Conservation (phyloP, 176 grass and related monocot genomes). For the Rhynchospora pubera region DNA sequence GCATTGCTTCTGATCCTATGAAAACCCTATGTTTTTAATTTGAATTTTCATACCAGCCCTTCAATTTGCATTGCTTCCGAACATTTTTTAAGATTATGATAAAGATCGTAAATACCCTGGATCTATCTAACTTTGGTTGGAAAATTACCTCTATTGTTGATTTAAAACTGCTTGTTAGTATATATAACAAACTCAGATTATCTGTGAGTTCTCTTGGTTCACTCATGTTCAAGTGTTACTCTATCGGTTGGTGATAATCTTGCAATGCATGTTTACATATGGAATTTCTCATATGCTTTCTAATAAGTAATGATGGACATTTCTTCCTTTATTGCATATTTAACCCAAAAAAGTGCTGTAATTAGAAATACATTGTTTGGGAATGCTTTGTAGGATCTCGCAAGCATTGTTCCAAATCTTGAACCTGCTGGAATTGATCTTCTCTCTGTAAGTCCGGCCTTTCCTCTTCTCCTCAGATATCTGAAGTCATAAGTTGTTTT, state of each 20-base stretch:
- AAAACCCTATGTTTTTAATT: not conserved
- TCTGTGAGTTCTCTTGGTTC: not conserved
- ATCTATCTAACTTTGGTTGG: not conserved
- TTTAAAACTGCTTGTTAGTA: not conserved
- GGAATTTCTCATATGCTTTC: not conserved
- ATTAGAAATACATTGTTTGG: not conserved
- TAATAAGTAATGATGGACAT: not conserved
- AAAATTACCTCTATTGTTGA: not conserved
- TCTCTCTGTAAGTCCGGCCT: constrained; percentile 60
- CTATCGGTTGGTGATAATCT: not conserved
- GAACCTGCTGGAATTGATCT: constrained; percentile 70
- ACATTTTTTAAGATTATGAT: not conserved
- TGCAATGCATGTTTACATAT: not conserved
- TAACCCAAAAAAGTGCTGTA: constrained; percentile 1
- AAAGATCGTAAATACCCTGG: not conserved
- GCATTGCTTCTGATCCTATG: not conserved
- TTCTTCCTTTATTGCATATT: not conserved
- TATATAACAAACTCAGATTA: not conserved
- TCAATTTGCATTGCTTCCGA: no score
- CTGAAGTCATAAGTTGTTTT: not conserved
- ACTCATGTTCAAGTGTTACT: not conserved
- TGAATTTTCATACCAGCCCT: not conserved
- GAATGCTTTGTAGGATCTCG: constrained; percentile 48
- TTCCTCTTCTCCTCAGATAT: not conserved
- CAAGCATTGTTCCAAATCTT: constrained; percentile 61